A percentile compares a stretch with the other conserved stretches of the same genome.
phyloP scores from a whole-genome alignment of 2,329 filamentous ascomycete genomes.

The Colletotrichum sp. region DNA sequence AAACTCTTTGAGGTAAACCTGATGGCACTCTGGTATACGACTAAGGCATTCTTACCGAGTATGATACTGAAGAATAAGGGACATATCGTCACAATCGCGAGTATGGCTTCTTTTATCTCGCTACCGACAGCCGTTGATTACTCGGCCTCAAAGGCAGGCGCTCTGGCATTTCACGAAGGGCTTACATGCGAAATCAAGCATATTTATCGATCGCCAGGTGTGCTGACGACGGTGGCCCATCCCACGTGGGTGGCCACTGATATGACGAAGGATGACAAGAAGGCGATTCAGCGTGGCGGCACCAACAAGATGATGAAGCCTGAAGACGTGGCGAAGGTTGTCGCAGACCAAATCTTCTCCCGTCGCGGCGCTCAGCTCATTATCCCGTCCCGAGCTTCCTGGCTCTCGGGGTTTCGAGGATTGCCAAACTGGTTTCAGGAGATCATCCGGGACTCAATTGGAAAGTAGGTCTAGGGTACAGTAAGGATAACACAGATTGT shows the following conservation, averaged over 20 bases:
- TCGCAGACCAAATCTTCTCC: not conserved
- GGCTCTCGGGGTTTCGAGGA: not conserved
- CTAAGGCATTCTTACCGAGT: not conserved
- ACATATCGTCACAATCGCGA: not conserved
- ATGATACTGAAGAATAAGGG: not conserved
- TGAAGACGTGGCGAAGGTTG: not conserved
- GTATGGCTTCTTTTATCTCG: not conserved
- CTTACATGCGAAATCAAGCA: not conserved
- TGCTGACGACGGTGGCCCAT: not conserved
- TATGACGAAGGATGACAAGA: not conserved
- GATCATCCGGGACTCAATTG: not conserved
- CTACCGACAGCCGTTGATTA: not conserved
- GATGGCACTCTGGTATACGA: not conserved
- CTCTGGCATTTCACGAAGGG: not conserved
- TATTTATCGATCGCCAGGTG: not conserved
- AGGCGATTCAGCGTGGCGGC: not conserved
- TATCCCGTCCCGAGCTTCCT: not conserved
- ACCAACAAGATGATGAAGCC: not conserved
- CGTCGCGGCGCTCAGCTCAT: not conserved
- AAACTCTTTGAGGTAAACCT: not conserved
- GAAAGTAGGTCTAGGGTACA: not conserved
- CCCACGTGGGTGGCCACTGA: not conserved
- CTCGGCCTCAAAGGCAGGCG: not conserved
- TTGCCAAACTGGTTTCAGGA: not conserved
- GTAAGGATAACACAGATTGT: not conserved